phyloP scores from a whole-genome alignment of 257 asterid genomes.

The Leonotis leonurus region DNA sequence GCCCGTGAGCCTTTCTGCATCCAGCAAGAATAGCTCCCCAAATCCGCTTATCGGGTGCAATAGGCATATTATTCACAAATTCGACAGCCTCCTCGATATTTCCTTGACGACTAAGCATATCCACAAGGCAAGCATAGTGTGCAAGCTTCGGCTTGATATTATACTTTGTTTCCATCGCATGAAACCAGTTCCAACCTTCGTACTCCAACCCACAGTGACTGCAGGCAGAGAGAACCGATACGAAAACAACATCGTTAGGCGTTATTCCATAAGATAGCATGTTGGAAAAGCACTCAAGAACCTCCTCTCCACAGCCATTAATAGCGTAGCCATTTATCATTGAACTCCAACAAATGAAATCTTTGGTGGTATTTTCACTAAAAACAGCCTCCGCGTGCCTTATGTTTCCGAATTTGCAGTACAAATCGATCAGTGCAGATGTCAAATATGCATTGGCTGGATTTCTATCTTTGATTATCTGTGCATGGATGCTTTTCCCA shows the following conservation, averaged over 20 bases:
- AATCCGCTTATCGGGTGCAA: conserved; percentile 66
- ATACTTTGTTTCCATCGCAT: conserved; percentile 46
- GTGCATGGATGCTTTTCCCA: conserved; percentile 57
- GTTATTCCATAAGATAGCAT: conserved; percentile 50
- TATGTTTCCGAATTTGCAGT: conserved; percentile 63
- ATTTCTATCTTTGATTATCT: conserved; percentile 42
- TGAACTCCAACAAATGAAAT: conserved; percentile 90
- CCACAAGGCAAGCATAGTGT: conserved; percentile 88
- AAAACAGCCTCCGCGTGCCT: conserved; percentile 47
- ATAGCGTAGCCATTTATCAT: conserved; percentile 80
- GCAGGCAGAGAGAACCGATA: conserved; percentile 71
- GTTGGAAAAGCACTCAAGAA: conserved; percentile 51
- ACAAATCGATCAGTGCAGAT: conserved; percentile 58
- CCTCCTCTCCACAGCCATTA: conserved; percentile 69
- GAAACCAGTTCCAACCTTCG: conserved; percentile 82
- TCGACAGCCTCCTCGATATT: conserved; percentile 68
- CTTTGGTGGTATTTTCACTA: conserved; percentile 35
- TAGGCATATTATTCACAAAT: conserved; percentile 59
- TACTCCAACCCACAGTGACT: conserved; percentile 83
- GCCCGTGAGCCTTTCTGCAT: conserved; percentile 42
- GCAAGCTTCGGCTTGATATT: conserved; percentile 53
- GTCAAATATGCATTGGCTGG: conserved; percentile 40
- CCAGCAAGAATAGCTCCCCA: conserved; percentile 88
- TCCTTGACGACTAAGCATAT: conserved; percentile 85
- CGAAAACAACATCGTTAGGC: conserved; percentile 66